Evolutionary conservation across 768 basidiomycete genomes (phyloP).

Genomic region (Kondoa subrosea): DNA sequence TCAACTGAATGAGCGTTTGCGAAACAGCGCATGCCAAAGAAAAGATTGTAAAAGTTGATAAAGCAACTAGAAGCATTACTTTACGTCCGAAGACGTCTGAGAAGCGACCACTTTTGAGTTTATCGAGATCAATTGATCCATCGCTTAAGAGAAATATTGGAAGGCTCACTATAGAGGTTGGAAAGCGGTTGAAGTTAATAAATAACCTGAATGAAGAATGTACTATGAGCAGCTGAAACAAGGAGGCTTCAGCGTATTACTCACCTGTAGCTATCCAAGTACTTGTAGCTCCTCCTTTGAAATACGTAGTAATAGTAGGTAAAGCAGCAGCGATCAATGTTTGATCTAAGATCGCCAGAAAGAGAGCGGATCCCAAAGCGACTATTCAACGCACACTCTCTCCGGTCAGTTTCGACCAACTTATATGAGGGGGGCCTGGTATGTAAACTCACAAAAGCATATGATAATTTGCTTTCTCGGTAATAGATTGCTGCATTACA

Average conservation of each 20-base stretch:
- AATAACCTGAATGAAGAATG: neutral
- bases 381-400: too few relatives aligned
- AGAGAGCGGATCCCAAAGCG: neutral
- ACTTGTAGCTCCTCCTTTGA: neutral
- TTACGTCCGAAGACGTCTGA: constrained; percentile 20
- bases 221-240: neutral
- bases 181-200: neutral
- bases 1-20: constrained; percentile 21
- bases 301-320: neutral
- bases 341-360: constrained; percentile 3
- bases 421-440: too few relatives aligned
- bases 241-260: neutral
- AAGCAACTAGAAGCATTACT: constrained; percentile 18
- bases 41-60: constrained; percentile 19
- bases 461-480: too few relatives aligned
- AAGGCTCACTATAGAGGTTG: neutral
- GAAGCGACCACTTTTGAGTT: constrained; percentile 13
- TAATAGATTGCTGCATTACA: too few relatives aligned
- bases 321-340: neutral
- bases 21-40: constrained; percentile 22
- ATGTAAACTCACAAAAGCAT: too few relatives aligned
- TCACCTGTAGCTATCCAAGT: constrained; percentile 5
- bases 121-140: too few relatives aligned
- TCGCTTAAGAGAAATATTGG: too few relatives aligned
- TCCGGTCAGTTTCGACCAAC: too few relatives aligned